Base-by-base conservation (phyloP, 2,329 filamentous ascomycete species). In the Aspergillus chevalieri region DNA sequence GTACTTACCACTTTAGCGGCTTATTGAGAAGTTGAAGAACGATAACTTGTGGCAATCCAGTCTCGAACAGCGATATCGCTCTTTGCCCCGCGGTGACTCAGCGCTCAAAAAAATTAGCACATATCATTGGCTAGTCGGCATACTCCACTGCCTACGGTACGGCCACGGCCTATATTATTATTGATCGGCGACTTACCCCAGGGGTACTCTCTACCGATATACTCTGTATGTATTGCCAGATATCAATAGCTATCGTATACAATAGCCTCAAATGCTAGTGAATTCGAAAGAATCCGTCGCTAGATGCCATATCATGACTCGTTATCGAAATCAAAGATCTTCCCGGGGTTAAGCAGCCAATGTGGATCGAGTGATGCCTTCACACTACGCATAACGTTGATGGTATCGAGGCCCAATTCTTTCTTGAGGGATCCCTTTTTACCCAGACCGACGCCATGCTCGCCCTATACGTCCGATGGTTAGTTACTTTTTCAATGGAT, bases 341-440 rank as follows among this genome's bases (percentile, higher is more conserved):
- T 95, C 1, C 89, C 89, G 0, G 90, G 90, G 58, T 95, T 95
- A 81, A 95, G 81, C 49, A 95, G 81, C 87, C 90, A 94, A 45
- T 84, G 71, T 1, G 90, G 90, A 73, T 95, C 90, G 43, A 95
- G 73, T 8, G 89, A 82, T n/a, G 74, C 69, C 71, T 95, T 95
- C 66, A 95, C 83, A 54, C 80, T 83, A 62, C 82, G 85, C 90
- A 95, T 95, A 19, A 94, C 85, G 15, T 80, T 84, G 51, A 95
- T 77, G 0, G 90, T 94, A 50, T 89, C 87, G 2, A 81, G 72
- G 0, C 90, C 90, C 15, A 95, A 80, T 68, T 95, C 90, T 65
- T 85, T 83, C 26, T 89, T 69, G 43, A 95, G 74, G 7, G 83
- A 87, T 50, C 83, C 81, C 71, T 94, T 95, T 73, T 95, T 95